Evolutionary conservation across 768 basidiomycete genomes (phyloP).

Genomic region (Boletus rubroflammeus): DNA sequence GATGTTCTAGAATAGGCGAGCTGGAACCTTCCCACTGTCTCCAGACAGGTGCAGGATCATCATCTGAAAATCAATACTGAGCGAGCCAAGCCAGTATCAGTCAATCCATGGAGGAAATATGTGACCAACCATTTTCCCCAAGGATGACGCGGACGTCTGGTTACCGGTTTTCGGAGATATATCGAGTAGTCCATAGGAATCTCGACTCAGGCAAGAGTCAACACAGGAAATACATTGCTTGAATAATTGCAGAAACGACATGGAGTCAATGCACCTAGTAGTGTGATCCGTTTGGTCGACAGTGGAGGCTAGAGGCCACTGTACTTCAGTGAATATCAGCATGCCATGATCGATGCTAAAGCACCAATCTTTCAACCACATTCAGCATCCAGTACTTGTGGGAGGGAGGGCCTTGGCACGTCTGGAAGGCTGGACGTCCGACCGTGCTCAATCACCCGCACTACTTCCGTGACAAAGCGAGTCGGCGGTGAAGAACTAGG

Average conservation of each 20-base stretch:
- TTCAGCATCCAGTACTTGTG: background rate
- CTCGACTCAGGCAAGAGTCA: background rate
- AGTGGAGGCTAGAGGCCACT: background rate
- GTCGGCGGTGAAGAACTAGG: background rate
- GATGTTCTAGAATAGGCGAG: background rate
- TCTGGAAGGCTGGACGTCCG: background rate
- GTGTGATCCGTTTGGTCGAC: background rate
- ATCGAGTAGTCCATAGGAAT: background rate
- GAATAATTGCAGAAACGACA: background rate
- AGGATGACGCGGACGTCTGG: background rate
- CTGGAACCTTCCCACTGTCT: background rate
- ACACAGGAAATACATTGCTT: background rate
- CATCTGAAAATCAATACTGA: no score
- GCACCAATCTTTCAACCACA: no score
- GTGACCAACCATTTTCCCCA: background rate
- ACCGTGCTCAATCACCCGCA: no score
- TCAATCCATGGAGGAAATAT: background rate
- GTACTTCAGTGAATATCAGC: no score
- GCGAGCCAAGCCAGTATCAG: background rate
- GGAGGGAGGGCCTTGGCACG: background rate
- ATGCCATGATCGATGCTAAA: no score
- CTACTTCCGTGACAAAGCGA: background rate
- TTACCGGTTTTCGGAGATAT: background rate
- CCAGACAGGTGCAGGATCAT: background rate
- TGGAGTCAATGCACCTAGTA: no score